Evolutionary conservation across 2,329 filamentous ascomycete genomes (phyloP).

Genomic region (Fusarium napiforme): DNA sequence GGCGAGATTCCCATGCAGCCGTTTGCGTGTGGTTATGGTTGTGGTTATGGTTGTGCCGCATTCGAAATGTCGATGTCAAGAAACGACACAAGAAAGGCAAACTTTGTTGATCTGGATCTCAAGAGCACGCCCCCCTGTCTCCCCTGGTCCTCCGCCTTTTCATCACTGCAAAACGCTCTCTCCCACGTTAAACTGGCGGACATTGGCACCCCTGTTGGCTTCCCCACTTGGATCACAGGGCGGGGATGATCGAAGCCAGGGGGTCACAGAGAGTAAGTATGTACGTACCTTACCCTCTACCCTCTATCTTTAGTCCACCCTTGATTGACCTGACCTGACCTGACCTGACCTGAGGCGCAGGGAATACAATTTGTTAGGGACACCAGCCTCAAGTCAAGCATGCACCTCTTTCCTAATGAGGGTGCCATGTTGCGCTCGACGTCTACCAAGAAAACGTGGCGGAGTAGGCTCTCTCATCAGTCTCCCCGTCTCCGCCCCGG

Average conservation of each 20-base stretch:
- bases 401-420: slow-evolving; percentile 19
- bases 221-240: slow-evolving; percentile 26
- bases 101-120: neutral
- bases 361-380: neutral
- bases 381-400: slow-evolving; percentile 24
- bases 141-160: slow-evolving; percentile 43
- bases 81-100: neutral
- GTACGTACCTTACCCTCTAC: neutral
- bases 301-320: neutral
- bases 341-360: slow-evolving; percentile 1
- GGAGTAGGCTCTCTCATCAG: slow-evolving; percentile 24
- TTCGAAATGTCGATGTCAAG: neutral
- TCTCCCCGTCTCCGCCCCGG: slow-evolving; percentile 24
- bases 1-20: slow-evolving; percentile 37
- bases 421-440: slow-evolving; percentile 26
- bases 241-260: slow-evolving; percentile 32
- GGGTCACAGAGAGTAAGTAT: neutral
- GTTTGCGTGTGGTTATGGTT: neutral
- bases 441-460: slow-evolving; percentile 32
- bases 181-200: slow-evolving; percentile 44
- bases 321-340: neutral
- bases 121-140: neutral
- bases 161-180: slow-evolving; percentile 37
- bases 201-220: slow-evolving; percentile 21
- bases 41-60: neutral